These are phyloP conservation scores for Encephalitozoon hellem DNA, from an alignment of 371 early-diverging fungal species.

Conservation along the genomic window DNA sequence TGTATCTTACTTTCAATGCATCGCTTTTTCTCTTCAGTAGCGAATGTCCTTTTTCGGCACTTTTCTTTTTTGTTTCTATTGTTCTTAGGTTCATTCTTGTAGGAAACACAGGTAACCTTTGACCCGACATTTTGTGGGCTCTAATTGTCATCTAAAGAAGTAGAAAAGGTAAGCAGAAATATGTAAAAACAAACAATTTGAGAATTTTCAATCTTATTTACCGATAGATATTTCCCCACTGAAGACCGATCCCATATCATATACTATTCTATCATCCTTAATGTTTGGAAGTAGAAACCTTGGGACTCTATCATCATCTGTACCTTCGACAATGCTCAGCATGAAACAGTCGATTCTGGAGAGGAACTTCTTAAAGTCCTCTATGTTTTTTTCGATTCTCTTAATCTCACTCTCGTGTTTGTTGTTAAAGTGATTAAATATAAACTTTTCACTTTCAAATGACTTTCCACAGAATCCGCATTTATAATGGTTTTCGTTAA, in stretches of 20 bases:
- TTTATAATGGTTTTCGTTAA: slow-evolving; percentile 16
- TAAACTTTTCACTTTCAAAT: slow-evolving; percentile 19
- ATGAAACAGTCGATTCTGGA: not conserved
- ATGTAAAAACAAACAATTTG: not conserved
- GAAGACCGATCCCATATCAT: slow-evolving; percentile 26
- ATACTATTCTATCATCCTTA: slow-evolving; percentile 5
- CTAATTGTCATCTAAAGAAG: not conserved
- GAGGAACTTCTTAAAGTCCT: slow-evolving; percentile 1
- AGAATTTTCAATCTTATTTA: not conserved
- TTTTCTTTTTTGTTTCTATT: slow-evolving; percentile 85
- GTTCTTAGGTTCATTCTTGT: slow-evolving; percentile 72
- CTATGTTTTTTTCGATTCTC: slow-evolving; percentile 3
- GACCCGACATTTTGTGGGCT: slow-evolving; percentile 22
- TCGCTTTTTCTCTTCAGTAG: slow-evolving; percentile 69
- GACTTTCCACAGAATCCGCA: slow-evolving; percentile 20
- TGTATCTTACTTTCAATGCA: slow-evolving; percentile 84
- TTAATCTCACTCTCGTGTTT: slow-evolving; percentile 12
- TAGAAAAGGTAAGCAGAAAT: not conserved
- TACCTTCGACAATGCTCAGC: slow-evolving; percentile 2
- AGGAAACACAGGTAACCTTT: slow-evolving; percentile 58
- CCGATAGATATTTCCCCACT: slow-evolving; percentile 17
- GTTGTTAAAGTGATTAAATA: slow-evolving; percentile 15
- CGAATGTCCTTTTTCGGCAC: slow-evolving; percentile 91
- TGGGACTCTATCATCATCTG: slow-evolving; percentile 4
- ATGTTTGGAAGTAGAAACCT: not conserved